Evolutionary conservation across 768 basidiomycete genomes (phyloP), one percentile per base, ranked within the genome.

Genomic region (Suillus spraguei): DNA sequence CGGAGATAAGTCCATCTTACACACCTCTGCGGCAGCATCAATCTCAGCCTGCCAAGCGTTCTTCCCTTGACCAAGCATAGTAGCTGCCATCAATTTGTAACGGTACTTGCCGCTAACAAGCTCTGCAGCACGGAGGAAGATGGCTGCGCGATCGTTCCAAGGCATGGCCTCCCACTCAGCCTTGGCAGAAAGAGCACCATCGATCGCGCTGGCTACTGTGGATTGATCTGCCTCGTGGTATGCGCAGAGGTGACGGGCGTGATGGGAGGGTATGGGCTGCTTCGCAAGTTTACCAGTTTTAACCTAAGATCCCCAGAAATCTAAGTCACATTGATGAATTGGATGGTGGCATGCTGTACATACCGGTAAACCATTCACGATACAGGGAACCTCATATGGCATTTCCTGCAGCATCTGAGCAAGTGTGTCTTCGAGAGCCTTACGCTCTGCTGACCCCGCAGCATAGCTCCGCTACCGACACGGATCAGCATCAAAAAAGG

Each of bases 41-140:
- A 99, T 99, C 83, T 99, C 97, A 17, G 97, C 97, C 80, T 99
- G 97, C 97, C 97, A 99, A 17, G 85, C 90, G 74, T 98, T 99
- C 87, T 99, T 99, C 47, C 97, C 97, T 79, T 99, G 97, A 17
- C 97, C 97, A 54, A 99, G 83, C 78, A 99, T 97, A 50, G 97
- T 99, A 46, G 97, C 95, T 47, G 97, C 97, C 79, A 98, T 83
- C 54, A 99, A 82, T 79, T 90, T 90, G 81, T 96, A 97, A 67
- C 97, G 84, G 76, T 98, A 97, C 83, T 99, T 99, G 61, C 93
- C 94, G 72, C 92, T 89, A 63, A 95, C 86, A 59, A 99, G 87
- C 75, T 99, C 97, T 28, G 97, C 97, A 5, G 97, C 97, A 77
- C 97, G 97, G 67, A 99, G 83, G 82, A 99, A 99, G 77, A 99